Evolutionary conservation across 371 early-diverging fungal species (phyloP), one percentile per base, ranked within the genome.

Genomic region (Mortierella sp.): DNA sequence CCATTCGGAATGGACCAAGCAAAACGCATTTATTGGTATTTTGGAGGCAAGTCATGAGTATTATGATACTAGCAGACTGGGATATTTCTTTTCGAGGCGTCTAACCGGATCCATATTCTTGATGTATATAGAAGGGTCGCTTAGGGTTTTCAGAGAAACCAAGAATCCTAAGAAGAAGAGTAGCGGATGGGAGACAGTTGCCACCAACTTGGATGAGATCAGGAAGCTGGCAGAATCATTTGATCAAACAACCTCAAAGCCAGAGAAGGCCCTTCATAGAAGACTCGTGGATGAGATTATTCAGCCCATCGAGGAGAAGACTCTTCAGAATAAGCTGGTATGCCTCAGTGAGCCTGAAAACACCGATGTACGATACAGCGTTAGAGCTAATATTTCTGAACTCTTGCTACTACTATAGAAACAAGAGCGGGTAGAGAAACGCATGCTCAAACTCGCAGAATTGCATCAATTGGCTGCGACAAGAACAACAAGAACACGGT

Each of bases 1-100:
- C 81, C 81, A 5, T 80, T 68, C 26, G 81, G 81, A 2, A 47
- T 45, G 10, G 81, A 80, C 56, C 71, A 80, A 26, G n/a, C 68
- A 3, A 70, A 64, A 19, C 66, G 81, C 15, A 53, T 71, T 15
- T 80, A 80, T 55, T 80, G 81, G 81, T 75, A 80, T 60, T 80
- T 80, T 75, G 81, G 81, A 71, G 75, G 81, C 59, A 70, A 43
- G 55, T 63, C 45, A 45, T 19, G 12, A 45, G 3, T n/a, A 19
- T 22, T 15, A 40, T 9, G 13, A 40, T 40, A 15, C 15, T 40
- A 10, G 40, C 10, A 15, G 40, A 40, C 40, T 15, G 10, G 15
- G 15, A 3, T 61, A 49, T 8, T 49, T 28, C 6, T 35, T 28
- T 31, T 37, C 15, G 5, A 42, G 13, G 55, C 3, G 26, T 23